Base-by-base conservation (phyloP, 495 filamentous ascomycete genomes). In the Penicillium turbatum region DNA sequence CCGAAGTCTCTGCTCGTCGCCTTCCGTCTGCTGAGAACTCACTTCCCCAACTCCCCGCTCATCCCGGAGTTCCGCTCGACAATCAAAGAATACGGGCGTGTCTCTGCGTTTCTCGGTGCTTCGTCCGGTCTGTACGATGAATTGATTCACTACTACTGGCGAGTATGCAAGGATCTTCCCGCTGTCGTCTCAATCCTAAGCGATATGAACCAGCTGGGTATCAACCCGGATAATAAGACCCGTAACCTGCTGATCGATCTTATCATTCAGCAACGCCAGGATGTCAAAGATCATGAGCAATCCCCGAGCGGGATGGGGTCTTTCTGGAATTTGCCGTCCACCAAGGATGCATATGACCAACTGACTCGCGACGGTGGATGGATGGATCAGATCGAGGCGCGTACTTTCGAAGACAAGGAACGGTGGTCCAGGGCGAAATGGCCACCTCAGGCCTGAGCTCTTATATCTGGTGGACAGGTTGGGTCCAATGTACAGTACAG, bases 91-190 rank as follows among this genome's bases (percentile, higher is more conserved):
- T 78, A 90, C 2, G 89, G 89, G 6, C 73, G 82, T 1, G 72
- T 80, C 21, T 88, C 87, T 11, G 85, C 86, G 47, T 78, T 90
- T 12, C 77, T 95, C 0, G 90, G 88, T 21, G 82, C 81, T 17
- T 87, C 82, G 26, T 86, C 86, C 2, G 70, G 74, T 0, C 81
- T 95, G 34, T 95, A 89, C 68, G 89, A 92, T 64, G 81, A 86
- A 41, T 70, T 92, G 32, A 72, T 91, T 17, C 60, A 71, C 21
- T 78, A 87, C 31, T 71, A 82, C 52, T 92, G 87, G 84, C 68
- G 67, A 30, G 76, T 79, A 3, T 82, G 82, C 55, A 74, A 78
- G 5, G 82, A 93, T 59, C 69, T 88, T 1, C 59, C 69, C 9
- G 78, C 75, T 9, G 79, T 92, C 31, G 63, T 84, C 10, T 72